These are phyloP conservation scores for Erythrobasidium yunnanense DNA, from an alignment of 768 basidiomycete genomes.

Conservation along the genomic window DNA sequence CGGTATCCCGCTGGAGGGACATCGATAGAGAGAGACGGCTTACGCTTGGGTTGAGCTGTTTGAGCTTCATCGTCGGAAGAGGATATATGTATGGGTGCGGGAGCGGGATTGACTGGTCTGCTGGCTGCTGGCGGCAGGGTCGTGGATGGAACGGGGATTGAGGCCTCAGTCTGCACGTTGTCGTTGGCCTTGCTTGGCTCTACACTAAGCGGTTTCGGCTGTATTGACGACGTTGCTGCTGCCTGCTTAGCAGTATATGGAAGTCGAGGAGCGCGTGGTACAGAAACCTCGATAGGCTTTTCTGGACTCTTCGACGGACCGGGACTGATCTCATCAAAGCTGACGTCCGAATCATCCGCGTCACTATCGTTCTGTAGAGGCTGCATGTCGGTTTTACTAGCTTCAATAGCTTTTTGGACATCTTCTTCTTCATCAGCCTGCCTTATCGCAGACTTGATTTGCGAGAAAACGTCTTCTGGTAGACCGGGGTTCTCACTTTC, in stretches of 20 bases:
- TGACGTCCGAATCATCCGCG: constrained; percentile 35
- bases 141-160: too few relatives aligned
- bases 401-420: constrained; percentile 7
- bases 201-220: too few relatives aligned
- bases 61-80: not conserved
- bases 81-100: not conserved
- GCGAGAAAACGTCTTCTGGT: not conserved
- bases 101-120: too few relatives aligned
- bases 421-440: constrained; percentile 1
- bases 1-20: constrained; percentile 1
- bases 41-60: constrained; percentile 7
- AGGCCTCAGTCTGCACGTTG: too few relatives aligned
- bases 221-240: too few relatives aligned
- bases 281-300: too few relatives aligned
- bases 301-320: too few relatives aligned
- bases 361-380: not conserved
- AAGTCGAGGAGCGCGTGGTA: too few relatives aligned
- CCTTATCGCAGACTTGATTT: not conserved
- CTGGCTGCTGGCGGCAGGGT: not conserved
- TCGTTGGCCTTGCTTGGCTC: too few relatives aligned
- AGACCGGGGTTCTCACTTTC: not conserved
- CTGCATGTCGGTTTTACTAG: not conserved
- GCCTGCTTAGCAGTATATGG: too few relatives aligned
- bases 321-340: constrained; percentile 36
- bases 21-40: not conserved